phyloP scores from a whole-genome alignment of 2,329 filamentous ascomycete genomes.

The Phaeosphaeria sp. region DNA sequence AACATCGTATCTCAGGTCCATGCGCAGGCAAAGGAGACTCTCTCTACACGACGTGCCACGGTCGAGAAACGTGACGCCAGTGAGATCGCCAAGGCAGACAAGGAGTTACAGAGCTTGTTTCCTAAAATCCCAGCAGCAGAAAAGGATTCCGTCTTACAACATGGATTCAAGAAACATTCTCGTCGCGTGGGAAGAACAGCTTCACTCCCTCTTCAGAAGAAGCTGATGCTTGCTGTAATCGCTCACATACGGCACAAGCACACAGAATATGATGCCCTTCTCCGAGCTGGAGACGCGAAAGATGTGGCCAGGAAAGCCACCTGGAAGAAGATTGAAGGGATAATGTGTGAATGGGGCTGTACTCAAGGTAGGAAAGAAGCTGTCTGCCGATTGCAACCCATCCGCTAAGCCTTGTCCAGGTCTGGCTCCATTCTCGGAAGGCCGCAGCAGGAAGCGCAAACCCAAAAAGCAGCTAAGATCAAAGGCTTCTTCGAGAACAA shows the following conservation, averaged over 20 bases:
- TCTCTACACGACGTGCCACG: slow-evolving; percentile 48
- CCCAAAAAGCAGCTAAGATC: not conserved
- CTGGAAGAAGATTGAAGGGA: slow-evolving; percentile 24
- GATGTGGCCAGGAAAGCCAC: slow-evolving; percentile 33
- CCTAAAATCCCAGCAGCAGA: slow-evolving; percentile 49
- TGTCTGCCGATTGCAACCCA: not conserved
- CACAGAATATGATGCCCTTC: slow-evolving; percentile 57
- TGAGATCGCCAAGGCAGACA: slow-evolving; percentile 25
- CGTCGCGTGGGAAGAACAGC: slow-evolving; percentile 57
- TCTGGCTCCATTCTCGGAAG: not conserved
- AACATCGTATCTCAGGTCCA: slow-evolving; percentile 49
- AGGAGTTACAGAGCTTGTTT: slow-evolving; percentile 49
- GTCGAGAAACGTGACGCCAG: slow-evolving; percentile 41
- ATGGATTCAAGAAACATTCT: slow-evolving; percentile 55
- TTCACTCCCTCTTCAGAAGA: slow-evolving; percentile 48
- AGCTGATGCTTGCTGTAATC: slow-evolving; percentile 55
- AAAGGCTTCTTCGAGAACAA: not conserved
- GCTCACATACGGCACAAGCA: slow-evolving; percentile 59
- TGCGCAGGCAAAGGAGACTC: slow-evolving; percentile 48
- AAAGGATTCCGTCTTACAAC: slow-evolving; percentile 46
- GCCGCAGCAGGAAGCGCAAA: not conserved
- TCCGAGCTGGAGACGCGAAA: slow-evolving; percentile 17
- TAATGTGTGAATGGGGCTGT: slow-evolving; percentile 34
- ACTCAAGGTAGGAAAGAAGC: slow-evolving; percentile 22
- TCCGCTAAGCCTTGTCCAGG: not conserved